A percentile compares a stretch with the other conserved stretches of the same genome.
phyloP scores from a whole-genome alignment of 495 filamentous ascomycete genomes.

The Hypomontagnella monticulosa region DNA sequence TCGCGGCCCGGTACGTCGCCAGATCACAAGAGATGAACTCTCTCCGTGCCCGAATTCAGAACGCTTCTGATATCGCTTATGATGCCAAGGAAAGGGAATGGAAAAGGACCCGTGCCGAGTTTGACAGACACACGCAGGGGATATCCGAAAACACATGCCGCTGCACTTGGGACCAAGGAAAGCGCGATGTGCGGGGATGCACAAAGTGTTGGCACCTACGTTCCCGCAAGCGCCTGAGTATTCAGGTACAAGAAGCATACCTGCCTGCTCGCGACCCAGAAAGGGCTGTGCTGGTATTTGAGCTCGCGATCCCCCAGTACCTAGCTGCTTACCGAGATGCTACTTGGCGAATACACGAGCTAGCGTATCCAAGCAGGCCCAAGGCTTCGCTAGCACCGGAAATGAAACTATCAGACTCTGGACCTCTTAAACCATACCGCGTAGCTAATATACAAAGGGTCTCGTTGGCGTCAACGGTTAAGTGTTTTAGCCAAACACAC shows the following conservation, averaged over 20 bases:
- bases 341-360: constrained; percentile 52
- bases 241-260: constrained; percentile 57
- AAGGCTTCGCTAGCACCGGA: constrained; percentile 10
- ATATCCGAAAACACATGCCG: constrained; percentile 43
- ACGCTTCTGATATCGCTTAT: constrained; percentile 36
- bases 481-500: constrained; percentile 49
- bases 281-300: constrained; percentile 53
- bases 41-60: constrained; percentile 49
- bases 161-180: constrained; percentile 34
- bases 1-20: constrained; percentile 59
- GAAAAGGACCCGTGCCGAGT: constrained; percentile 45
- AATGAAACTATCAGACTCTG: constrained; percentile 32
- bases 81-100: constrained; percentile 54
- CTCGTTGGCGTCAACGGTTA: constrained; percentile 46
- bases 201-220: constrained; percentile 35
- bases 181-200: constrained; percentile 47
- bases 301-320: constrained; percentile 51
- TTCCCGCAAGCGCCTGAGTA: constrained; percentile 43
- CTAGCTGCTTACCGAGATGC: constrained; percentile 57
- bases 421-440: constrained; percentile 27
- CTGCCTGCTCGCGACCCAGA: constrained; percentile 49
- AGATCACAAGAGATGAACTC: constrained; percentile 43
- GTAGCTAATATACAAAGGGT: constrained; percentile 13
- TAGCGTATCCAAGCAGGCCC: constrained; percentile 33
- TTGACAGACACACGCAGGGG: constrained; percentile 51